These are phyloP conservation scores for Filosporella fistucella DNA, from an alignment of 495 filamentous ascomycete species.

Conservation along the genomic window DNA sequence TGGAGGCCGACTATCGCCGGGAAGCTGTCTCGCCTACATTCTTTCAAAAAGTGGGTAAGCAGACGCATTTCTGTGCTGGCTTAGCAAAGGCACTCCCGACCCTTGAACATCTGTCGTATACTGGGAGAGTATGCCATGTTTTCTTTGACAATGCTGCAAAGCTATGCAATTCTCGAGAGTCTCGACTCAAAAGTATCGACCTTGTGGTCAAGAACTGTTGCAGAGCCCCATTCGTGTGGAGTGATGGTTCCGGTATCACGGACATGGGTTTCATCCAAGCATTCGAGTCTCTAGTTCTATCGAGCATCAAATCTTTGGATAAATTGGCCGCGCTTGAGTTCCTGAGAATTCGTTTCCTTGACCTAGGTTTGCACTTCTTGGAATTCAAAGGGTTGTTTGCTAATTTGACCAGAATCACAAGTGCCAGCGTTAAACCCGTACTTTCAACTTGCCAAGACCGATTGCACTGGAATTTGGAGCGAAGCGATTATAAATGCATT, in stretches of 20 bases:
- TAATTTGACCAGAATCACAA: constrained; percentile 39
- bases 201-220: constrained; percentile 68
- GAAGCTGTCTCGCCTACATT: constrained; percentile 48
- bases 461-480: constrained; percentile 66
- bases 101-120: constrained; percentile 61
- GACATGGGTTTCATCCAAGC: constrained; percentile 62
- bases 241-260: constrained; percentile 61
- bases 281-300: constrained; percentile 60
- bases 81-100: constrained; percentile 48
- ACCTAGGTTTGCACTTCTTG: constrained; percentile 45
- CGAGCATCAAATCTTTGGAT: constrained; percentile 52
- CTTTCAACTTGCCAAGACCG: constrained; percentile 52
- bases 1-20: constrained; percentile 63
- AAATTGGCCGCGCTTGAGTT: constrained; percentile 47
- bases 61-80: constrained; percentile 55
- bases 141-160: constrained; percentile 48
- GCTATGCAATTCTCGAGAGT: constrained; percentile 33
- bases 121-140: constrained; percentile 58
- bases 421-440: constrained; percentile 60
- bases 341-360: constrained; percentile 66
- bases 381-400: constrained; percentile 13
- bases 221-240: constrained; percentile 43
- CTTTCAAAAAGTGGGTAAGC: constrained; percentile 46
- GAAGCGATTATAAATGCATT: constrained; percentile 55
- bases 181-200: constrained; percentile 58